phyloP scores from a whole-genome alignment of 2,329 filamentous ascomycete genomes.

The Venturia effusa region DNA sequence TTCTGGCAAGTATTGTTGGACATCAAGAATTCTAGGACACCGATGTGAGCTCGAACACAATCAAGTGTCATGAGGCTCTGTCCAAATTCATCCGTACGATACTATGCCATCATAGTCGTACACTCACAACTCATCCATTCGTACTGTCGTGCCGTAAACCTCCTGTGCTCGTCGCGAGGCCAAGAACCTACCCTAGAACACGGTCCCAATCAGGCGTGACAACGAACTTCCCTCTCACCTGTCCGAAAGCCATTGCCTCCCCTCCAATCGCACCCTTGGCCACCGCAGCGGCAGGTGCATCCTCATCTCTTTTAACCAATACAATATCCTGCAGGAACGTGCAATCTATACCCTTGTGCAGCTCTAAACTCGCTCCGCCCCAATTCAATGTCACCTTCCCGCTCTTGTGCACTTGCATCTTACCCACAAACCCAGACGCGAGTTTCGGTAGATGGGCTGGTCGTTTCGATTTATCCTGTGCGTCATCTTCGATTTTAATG shows the following conservation, averaged over 20 bases:
- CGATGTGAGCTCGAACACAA: too few relatives aligned
- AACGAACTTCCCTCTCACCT: constrained; percentile 54
- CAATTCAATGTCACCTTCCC: constrained; percentile 52
- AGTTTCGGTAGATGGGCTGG: constrained; percentile 26
- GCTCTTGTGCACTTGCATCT: constrained; percentile 50
- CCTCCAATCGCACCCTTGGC: constrained; percentile 17
- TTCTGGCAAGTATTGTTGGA: too few relatives aligned
- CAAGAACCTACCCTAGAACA: constrained; percentile 27
- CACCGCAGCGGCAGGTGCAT: constrained; percentile 13
- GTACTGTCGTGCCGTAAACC: too few relatives aligned
- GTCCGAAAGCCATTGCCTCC: constrained; percentile 45
- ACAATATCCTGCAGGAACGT: constrained; percentile 52
- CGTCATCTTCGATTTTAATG: constrained; percentile 23
- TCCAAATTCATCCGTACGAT: too few relatives aligned
- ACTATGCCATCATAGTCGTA: not conserved
- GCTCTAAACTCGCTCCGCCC: constrained; percentile 49
- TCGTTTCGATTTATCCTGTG: constrained; percentile 12
- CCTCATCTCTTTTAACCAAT: constrained; percentile 23
- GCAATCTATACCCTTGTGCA: constrained; percentile 45
- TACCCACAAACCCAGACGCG: constrained; percentile 46
- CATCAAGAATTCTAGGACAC: too few relatives aligned
- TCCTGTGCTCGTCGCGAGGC: not conserved
- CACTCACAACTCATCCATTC: not conserved
- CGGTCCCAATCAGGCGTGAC: constrained; percentile 50
- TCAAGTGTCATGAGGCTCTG: too few relatives aligned